Evolutionary conservation across 257 asterid genomes (phyloP).

Genomic region (Gynochthodes officinalis): DNA sequence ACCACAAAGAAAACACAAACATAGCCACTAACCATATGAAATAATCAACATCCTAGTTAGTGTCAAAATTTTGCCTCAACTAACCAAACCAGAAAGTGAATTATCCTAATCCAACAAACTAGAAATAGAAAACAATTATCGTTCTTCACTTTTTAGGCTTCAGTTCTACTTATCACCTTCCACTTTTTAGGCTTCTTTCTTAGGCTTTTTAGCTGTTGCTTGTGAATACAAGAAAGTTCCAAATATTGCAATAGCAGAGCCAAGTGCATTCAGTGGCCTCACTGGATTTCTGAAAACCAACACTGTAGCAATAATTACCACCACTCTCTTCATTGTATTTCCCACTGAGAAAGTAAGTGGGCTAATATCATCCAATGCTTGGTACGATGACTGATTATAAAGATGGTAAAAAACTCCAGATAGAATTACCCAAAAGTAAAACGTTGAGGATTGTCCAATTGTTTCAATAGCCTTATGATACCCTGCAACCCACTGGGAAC

Average conservation of each 20-base stretch:
- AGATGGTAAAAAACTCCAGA: slow-evolving; percentile 87
- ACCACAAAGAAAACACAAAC: background rate
- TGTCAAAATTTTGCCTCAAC: background rate
- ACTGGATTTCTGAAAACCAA: slow-evolving; percentile 94
- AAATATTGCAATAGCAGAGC: slow-evolving; percentile 79
- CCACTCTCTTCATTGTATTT: slow-evolving; percentile 96
- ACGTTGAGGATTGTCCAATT: slow-evolving; percentile 53
- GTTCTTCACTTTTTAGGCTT: slow-evolving; percentile 42
- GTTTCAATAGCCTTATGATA: slow-evolving; percentile 66
- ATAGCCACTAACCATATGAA: background rate
- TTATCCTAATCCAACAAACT: slow-evolving; percentile 13
- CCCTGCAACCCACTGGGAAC: slow-evolving; percentile 93
- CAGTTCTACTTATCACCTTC: slow-evolving; percentile 52
- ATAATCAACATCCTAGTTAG: background rate
- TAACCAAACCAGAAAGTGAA: slow-evolving; percentile 18
- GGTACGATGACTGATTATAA: slow-evolving; percentile 88
- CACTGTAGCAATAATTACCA: slow-evolving; percentile 81
- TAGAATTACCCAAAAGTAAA: slow-evolving; percentile 79
- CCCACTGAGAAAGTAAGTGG: slow-evolving; percentile 91
- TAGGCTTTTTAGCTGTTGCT: slow-evolving; percentile 71
- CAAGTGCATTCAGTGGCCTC: slow-evolving; percentile 80
- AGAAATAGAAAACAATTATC: slow-evolving; percentile 14
- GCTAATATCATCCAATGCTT: slow-evolving; percentile 93
- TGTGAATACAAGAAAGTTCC: slow-evolving; percentile 92
- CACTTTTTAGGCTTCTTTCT: slow-evolving; percentile 50